Evolutionary conservation across 2,329 filamentous ascomycete genomes (phyloP), one percentile per base, ranked within the genome.

Genomic region (Penicillium sp.): DNA sequence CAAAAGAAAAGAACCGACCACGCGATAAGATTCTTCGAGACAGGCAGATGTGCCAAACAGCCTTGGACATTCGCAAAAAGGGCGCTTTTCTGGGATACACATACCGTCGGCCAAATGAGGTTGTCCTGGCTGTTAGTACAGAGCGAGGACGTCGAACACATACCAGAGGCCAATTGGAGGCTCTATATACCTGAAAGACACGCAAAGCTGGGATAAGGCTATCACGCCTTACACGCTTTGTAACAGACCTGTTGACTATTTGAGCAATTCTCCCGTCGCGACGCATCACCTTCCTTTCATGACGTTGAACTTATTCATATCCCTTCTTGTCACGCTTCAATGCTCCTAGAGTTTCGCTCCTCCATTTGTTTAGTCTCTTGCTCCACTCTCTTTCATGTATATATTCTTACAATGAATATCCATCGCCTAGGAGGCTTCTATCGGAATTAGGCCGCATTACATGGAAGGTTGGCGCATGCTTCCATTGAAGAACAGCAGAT

Each of bases 51-150:
- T 85, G 82, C 34, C 78, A 77, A 34, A 75, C 78, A 13, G 89
- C 87, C n/a, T 74, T 97, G 68, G 83, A 88, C 58, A 79, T 93
- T 56, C 81, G 93, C 51, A 95, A 92, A 71, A 80, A 80, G 65
- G 87, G 81, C 22, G 90, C 89, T 0, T 97, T 97, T 69, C 71
- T 95, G 53, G 92, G 92, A 0, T 99, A 99, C 66, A 89, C 87
- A 2, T 97, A 93, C 77, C 80, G 83, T 30, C 69, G 71, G 36
- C 72, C 72, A 3, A 72, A 67, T 44, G 63, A 65, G 3, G 61
- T 70, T 40, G 55, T 60, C 28, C 52, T 69, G 50, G 68, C 65
- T 2, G 53, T 74, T 13, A 61, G 63, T n/a, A 55, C 56, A 22
- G 65, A 71, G 35, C 58, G 66, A 49, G 68, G 68, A 12, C 61